Evolutionary conservation across 179 eudicot genomes (phyloP), one percentile per base, ranked within the genome.

Genomic region (Silene coronaria): DNA sequence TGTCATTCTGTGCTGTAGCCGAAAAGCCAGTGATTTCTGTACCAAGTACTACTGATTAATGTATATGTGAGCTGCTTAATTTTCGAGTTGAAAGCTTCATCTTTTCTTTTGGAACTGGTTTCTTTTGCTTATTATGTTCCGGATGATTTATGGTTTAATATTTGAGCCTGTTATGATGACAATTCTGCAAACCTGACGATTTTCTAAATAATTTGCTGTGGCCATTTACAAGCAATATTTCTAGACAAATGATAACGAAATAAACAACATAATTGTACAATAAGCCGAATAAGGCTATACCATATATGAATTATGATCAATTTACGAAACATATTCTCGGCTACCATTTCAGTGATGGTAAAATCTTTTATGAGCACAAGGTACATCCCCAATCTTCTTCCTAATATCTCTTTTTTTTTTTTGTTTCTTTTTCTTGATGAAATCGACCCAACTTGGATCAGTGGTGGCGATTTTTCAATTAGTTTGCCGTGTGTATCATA

Each of bases 381-480:
- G 69, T 16, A 30, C 13, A 30, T 27, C 17, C 32, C 17, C 32
- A 13, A 65, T 14, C 2, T 65, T 30, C 2, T 27, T 64, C 13
- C 14, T 27, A 10, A 27, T 27, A 0, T 64, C 11, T 10, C 22
- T 28, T 1, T 63, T 0, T 26, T 38, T 67, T 19, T 5, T n/a
- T 6, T n/a, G n/a, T n/a, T 34, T 34, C 9, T 6, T 9, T 38
- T 21, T 23, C 10, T 2, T 67, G 6, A 22, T 46, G 60, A 46
- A 70, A 51, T 71, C 61, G 62, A 26, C 74, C 74, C 24, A 71
- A 48, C 13, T 26, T 51, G 16, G 74, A 71, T 38, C 72, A 70
- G 12, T n/a, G 28, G 36, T 0, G 27, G 58, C 21, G 58, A 53
- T 53, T 16, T 53, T 53, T 1, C 6, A 51, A 53, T 53, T 53